These are phyloP conservation scores for Phytophthora pistaciae DNA, from an alignment of 352 stramenopile genomes.

Conservation along the genomic window DNA sequence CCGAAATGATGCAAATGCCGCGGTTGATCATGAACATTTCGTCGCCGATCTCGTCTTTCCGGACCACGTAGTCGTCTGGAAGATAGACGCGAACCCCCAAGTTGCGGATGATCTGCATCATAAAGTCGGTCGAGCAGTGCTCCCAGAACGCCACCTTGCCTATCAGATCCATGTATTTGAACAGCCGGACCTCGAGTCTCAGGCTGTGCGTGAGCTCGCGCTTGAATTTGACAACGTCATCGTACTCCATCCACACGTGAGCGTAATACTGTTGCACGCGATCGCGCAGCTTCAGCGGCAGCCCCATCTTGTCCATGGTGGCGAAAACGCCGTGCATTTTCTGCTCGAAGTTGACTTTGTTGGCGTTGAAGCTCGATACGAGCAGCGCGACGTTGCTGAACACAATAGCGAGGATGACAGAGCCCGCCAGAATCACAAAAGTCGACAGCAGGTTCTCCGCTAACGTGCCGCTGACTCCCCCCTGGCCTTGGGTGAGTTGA, in stretches of 20 bases:
- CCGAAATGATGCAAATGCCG: not conserved
- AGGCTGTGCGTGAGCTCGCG: not conserved
- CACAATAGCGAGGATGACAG: not conserved
- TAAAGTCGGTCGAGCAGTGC: not conserved
- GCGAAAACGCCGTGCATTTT: slow-evolving; percentile 1
- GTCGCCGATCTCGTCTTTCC: slow-evolving; percentile 34
- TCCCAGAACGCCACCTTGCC: not conserved
- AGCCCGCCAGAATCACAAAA: not conserved
- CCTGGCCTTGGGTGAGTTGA: slow-evolving; percentile 36
- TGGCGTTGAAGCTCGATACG: slow-evolving; percentile 1
- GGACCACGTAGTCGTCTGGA: slow-evolving; percentile 48
- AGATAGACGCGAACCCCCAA: slow-evolving; percentile 1
- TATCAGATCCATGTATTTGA: slow-evolving; percentile 3
- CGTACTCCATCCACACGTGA: slow-evolving; percentile 1
- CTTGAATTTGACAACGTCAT: not conserved
- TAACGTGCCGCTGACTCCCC: not conserved
- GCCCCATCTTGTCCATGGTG: slow-evolving; percentile 3
- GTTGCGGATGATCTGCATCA: not conserved
- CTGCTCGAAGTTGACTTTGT: not conserved
- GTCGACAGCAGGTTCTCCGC: not conserved
- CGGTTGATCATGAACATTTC: slow-evolving; percentile 57
- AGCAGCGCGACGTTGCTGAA: not conserved
- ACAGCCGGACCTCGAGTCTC: not conserved
- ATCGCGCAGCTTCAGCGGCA: not conserved
- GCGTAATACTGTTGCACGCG: slow-evolving; percentile 1